Conservation (phyloP, 176 grass and related monocot species). For the Cenchrus fungigraminus region DNA sequence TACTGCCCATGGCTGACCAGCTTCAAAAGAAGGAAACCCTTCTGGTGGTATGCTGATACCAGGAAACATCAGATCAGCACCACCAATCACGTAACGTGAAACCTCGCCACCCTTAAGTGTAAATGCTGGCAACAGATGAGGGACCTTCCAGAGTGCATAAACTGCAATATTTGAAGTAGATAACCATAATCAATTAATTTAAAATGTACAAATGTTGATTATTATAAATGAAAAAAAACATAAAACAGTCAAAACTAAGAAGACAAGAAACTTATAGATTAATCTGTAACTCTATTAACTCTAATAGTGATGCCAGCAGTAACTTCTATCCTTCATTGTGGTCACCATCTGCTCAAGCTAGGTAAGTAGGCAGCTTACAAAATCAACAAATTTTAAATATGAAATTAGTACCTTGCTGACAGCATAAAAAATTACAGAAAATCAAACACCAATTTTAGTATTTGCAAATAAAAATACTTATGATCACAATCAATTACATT, state of each 20-base stretch:
- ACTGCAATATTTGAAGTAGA: slow-evolving; percentile 61
- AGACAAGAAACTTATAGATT: neutral
- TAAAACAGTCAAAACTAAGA: slow-evolving; percentile 1
- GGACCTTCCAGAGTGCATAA: slow-evolving; percentile 90
- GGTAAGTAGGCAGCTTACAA: neutral
- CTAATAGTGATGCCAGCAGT: neutral
- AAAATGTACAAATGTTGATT: slow-evolving; percentile 5
- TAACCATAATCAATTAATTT: slow-evolving; percentile 33
- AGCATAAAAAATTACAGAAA: slow-evolving; percentile 3
- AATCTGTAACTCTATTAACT: slow-evolving; percentile 24
- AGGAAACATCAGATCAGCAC: slow-evolving; percentile 99
- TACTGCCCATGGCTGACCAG: slow-evolving; percentile 85
- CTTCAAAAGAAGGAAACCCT: slow-evolving; percentile 80
- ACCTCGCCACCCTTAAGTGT: slow-evolving; percentile 91
- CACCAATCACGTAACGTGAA: slow-evolving; percentile 76
- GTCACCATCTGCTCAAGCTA: slow-evolving; percentile 17
- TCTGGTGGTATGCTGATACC: slow-evolving; percentile 81
- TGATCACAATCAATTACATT: neutral
- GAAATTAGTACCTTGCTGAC: neutral
- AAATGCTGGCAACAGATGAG: slow-evolving; percentile 85
- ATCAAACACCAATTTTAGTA: neutral
- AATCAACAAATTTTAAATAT: slow-evolving; percentile 1
- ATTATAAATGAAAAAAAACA: slow-evolving; percentile 5
- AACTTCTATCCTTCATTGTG: neutral
- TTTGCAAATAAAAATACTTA: slow-evolving; percentile 24